Percentiles rank a stretch among this genome's conserved stretches.
Conservation (phyloP, 345 rosid genomes). For the Moricandia moricandioides region DNA sequence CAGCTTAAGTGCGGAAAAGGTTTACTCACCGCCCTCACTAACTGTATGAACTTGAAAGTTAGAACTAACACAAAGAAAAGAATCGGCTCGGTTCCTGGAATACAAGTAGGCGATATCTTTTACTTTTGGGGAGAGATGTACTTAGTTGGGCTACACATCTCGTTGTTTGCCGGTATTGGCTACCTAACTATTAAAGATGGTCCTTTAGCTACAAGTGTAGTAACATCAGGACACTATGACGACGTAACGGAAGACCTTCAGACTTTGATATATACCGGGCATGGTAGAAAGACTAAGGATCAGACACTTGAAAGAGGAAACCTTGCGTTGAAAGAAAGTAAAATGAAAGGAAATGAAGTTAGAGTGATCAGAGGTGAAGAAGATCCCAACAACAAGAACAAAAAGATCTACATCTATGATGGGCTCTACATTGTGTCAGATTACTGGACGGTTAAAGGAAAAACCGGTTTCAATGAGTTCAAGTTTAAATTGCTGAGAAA, state of each 20-base stretch:
- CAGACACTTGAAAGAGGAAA: slow-evolving; percentile 66
- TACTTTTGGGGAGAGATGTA: slow-evolving; percentile 58
- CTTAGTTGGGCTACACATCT: slow-evolving; percentile 55
- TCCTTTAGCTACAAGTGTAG: slow-evolving; percentile 41
- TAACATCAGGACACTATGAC: slow-evolving; percentile 57
- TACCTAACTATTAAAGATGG: slow-evolving; percentile 17
- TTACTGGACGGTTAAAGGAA: slow-evolving; percentile 47
- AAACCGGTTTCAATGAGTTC: slow-evolving; percentile 44
- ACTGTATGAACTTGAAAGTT: slow-evolving; percentile 45
- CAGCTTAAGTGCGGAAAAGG: slow-evolving; percentile 45
- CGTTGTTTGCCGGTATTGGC: slow-evolving; percentile 55
- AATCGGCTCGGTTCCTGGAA: slow-evolving; percentile 56
- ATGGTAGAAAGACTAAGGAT: slow-evolving; percentile 46
- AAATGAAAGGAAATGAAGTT: slow-evolving; percentile 45
- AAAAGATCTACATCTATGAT: slow-evolving; percentile 55
- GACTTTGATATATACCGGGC: slow-evolving; percentile 58
- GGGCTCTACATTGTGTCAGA: slow-evolving; percentile 51
- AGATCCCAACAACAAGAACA: slow-evolving; percentile 20
- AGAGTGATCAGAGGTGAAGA: slow-evolving; percentile 62
- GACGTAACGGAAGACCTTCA: slow-evolving; percentile 47
- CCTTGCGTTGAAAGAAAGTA: slow-evolving; percentile 55
- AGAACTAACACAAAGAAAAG: slow-evolving; percentile 53
- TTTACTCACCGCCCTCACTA: slow-evolving; percentile 21
- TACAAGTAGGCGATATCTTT: slow-evolving; percentile 63
- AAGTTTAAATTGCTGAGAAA: slow-evolving; percentile 53